Percentiles rank a stretch among this genome's conserved stretches.
These are phyloP conservation scores for Lycium ferocissimum DNA, from an alignment of 257 asterid species.

Conservation along the genomic window DNA sequence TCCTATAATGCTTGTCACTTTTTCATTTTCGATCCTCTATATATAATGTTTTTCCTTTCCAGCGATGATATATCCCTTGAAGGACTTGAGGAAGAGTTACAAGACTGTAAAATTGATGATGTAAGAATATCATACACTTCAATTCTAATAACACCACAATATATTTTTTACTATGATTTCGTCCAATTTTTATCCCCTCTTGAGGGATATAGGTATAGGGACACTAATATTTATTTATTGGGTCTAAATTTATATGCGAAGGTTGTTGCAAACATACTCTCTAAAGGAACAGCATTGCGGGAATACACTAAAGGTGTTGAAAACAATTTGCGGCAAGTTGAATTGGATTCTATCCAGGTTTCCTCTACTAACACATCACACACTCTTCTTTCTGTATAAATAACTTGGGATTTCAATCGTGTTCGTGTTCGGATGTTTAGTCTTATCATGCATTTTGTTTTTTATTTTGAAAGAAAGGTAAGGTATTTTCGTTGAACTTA, in stretches of 20 bases:
- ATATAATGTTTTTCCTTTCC: not conserved
- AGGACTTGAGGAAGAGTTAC: constrained; percentile 88
- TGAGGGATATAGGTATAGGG: not conserved
- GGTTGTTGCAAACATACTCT: constrained; percentile 89
- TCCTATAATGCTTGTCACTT: not conserved
- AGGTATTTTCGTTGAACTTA: not conserved
- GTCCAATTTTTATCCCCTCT: constrained; percentile 16
- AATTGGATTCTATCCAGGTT: constrained; percentile 93
- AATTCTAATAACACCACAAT: not conserved
- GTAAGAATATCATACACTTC: constrained; percentile 49
- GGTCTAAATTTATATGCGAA: constrained; percentile 39
- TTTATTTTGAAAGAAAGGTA: not conserved
- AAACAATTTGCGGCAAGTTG: constrained; percentile 81
- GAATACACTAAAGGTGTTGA: constrained; percentile 93
- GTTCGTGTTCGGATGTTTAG: not conserved
- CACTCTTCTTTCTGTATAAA: not conserved
- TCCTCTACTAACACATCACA: constrained; percentile 27
- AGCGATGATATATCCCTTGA: constrained; percentile 90
- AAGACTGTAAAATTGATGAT: constrained; percentile 88
- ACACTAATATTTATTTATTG: not conserved
- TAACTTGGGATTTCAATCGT: not conserved
- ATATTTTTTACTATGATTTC: no score
- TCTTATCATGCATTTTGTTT: not conserved
- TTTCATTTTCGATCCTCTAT: constrained; percentile 20
- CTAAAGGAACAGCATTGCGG: constrained; percentile 81